phyloP scores from a whole-genome alignment of 805 yeast species.

The Jamesozyma jinghongensis region DNA sequence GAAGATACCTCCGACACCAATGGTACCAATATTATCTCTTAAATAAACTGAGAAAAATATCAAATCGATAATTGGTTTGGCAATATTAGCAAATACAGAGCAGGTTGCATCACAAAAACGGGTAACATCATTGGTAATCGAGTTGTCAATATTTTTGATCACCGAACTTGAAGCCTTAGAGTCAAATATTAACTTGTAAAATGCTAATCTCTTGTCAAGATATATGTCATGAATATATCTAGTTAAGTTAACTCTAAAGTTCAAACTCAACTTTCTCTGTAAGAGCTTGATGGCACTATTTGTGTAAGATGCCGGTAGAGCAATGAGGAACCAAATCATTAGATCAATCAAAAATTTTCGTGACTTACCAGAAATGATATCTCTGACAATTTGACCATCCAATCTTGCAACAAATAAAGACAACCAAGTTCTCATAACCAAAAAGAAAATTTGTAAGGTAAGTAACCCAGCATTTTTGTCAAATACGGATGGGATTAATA shows the following conservation, averaged over 20 bases:
- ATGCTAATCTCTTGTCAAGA: conserved; percentile 69
- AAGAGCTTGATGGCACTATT: conserved; percentile 81
- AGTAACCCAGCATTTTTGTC: conserved; percentile 60
- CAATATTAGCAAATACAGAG: conserved; percentile 76
- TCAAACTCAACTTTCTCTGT: conserved; percentile 65
- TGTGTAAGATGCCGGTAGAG: conserved; percentile 88
- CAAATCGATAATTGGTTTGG: conserved; percentile 84
- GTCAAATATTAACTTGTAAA: conserved; percentile 69
- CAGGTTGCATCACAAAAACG: conserved; percentile 75
- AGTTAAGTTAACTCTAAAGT: conserved; percentile 74
- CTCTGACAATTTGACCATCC: conserved; percentile 88
- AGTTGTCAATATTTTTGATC: conserved; percentile 64
- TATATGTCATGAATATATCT: conserved; percentile 88
- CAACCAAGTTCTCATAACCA: conserved; percentile 78
- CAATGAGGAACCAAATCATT: conserved; percentile 79
- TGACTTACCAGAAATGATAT: conserved; percentile 74
- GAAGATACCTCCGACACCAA: conserved; percentile 78
- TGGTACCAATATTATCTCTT: conserved; percentile 74
- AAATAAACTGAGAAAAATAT: conserved; percentile 76
- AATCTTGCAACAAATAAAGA: conserved; percentile 76
- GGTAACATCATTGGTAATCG: conserved; percentile 75
- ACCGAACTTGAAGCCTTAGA: conserved; percentile 33
- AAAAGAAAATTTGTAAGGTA: conserved; percentile 60
- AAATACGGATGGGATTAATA: conserved; percentile 66
- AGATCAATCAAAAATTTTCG: conserved; percentile 66